Evolutionary conservation across 371 early-diverging fungal species (phyloP), one percentile per base, ranked within the genome.

Genomic region (Mortierella sp.): DNA sequence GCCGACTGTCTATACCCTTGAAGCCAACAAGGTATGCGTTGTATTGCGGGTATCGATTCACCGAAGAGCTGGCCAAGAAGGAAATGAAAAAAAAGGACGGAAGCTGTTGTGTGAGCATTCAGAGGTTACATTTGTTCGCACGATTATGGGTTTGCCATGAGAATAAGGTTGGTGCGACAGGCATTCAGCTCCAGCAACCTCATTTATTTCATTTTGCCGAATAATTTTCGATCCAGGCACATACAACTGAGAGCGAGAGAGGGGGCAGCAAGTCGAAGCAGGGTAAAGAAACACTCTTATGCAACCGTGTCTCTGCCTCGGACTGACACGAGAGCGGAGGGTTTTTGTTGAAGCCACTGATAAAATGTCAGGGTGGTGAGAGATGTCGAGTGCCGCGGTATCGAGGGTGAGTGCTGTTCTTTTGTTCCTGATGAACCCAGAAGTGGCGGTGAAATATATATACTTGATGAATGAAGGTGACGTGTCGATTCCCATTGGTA

Each of bases 401-500:
- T 41, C 41, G 7, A 41, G 6, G 41, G 4, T 41, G 41, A 41
- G 41, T 41, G 1, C 4, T 38, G 38, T 38, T 38, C 38, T 38
- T 38, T 38, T 38, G 41, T 41, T 41, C 48, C 21, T 51, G 51
- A 46, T 41, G 41, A 41, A 41, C 41, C 1, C 41, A 41, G 41
- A 41, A 41, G 41, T 0, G 41, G 41, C 6, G 35, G 35, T 35
- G 46, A 44, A 44, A 44, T 46, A 14, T 14, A 46, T 46, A 41
- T 41, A 6, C 7, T 4, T 46, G 7, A 44, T 3, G 24, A 4
- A n/a, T 43, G 55, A 73, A 35, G 73, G 75, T 76, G 76, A 80
- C 80, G 80, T 80, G 80, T 75, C 76, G 80, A 32, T 3, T 27
- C 38, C 44, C 21, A 80, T 80, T 80, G 80, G 80, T 18, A 48